These are phyloP conservation scores for Gymnopilus dilepis DNA, from an alignment of 768 basidiomycete genomes.

Conservation along the genomic window DNA sequence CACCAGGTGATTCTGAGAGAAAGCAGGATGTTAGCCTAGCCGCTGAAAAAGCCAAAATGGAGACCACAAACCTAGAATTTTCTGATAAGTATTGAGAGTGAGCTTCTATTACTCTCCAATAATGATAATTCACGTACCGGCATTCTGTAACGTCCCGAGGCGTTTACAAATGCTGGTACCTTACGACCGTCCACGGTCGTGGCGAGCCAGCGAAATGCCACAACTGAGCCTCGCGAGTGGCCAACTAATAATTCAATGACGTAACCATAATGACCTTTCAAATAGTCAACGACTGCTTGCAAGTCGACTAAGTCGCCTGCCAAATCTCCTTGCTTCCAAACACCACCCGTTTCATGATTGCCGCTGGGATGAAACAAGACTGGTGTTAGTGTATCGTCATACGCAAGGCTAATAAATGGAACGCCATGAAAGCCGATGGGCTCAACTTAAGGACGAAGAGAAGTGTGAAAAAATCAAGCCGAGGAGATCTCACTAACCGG, in stretches of 20 bases:
- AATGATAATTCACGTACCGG: constrained; percentile 49
- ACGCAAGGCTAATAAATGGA: background rate
- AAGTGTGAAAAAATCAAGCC: background rate
- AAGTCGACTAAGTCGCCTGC: constrained; percentile 70
- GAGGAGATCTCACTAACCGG: constrained; percentile 58
- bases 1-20: constrained; percentile 28
- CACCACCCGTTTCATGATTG: constrained; percentile 76
- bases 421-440: background rate
- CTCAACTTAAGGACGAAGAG: background rate
- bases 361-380: constrained; percentile 50
- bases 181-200: constrained; percentile 59
- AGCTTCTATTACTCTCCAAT: constrained; percentile 1
- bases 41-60: background rate
- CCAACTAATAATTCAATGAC: constrained; percentile 71
- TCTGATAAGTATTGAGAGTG: constrained; percentile 31
- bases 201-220: constrained; percentile 71
- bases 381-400: background rate
- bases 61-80: constrained; percentile 45
- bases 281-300: constrained; percentile 63
- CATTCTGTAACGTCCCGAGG: constrained; percentile 82
- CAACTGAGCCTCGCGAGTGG: constrained; percentile 80
- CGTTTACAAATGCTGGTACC: constrained; percentile 72
- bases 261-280: constrained; percentile 67
- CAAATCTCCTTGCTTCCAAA: constrained; percentile 65
- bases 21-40: background rate